phyloP scores from a whole-genome alignment of 75 land plant species.

The Adiantum capillusveneris region DNA sequence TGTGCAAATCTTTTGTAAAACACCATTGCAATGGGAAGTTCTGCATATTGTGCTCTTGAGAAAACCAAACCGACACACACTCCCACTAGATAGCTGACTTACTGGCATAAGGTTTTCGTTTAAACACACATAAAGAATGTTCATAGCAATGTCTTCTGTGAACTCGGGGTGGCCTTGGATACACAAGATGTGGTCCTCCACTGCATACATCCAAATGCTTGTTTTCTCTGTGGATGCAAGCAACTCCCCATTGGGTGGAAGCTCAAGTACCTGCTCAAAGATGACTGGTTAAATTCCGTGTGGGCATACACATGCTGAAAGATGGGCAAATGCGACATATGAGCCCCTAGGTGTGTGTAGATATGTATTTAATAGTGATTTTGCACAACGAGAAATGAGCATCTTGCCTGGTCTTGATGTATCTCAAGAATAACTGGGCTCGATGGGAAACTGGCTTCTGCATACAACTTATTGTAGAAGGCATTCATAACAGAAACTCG shows the following conservation, averaged over 20 bases:
- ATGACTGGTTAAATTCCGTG: no score
- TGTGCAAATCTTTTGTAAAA: not conserved
- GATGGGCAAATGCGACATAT: no score
- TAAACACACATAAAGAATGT: slow-evolving; percentile 43
- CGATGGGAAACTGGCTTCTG: slow-evolving; percentile 34
- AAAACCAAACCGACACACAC: no score
- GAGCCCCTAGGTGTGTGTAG: no score
- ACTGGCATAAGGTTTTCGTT: slow-evolving; percentile 34
- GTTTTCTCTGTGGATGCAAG: slow-evolving; percentile 62
- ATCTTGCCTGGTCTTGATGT: slow-evolving; percentile 60
- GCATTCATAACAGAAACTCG: slow-evolving; percentile 30
- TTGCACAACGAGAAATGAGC: no score
- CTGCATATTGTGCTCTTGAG: no score
- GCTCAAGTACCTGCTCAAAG: slow-evolving; percentile 33
- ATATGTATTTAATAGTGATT: no score
- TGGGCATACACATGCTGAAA: no score
- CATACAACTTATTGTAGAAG: slow-evolving; percentile 21
- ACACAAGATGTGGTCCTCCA: slow-evolving; percentile 62
- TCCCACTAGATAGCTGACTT: not conserved
- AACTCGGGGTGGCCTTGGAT: slow-evolving; percentile 92
- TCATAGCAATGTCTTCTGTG: slow-evolving; percentile 52
- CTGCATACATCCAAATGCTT: slow-evolving; percentile 53
- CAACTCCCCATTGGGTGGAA: slow-evolving; percentile 54
- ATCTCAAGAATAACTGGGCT: slow-evolving; percentile 42
- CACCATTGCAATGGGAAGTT: no score